Conservation (phyloP, 1,139 yeast genomes). For the Pichia norvegensis region DNA sequence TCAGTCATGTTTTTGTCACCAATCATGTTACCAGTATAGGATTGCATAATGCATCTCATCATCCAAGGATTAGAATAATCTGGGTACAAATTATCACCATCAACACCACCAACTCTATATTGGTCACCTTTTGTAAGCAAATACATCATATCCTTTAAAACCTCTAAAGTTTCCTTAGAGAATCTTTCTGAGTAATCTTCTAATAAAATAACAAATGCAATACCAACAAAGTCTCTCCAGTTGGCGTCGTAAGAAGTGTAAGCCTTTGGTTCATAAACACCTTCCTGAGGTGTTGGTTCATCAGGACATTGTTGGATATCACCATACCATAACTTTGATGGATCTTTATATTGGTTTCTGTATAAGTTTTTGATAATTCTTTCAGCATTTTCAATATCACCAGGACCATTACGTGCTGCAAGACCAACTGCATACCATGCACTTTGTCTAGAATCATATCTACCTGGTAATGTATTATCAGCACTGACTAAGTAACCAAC, state of each 20-base stretch:
- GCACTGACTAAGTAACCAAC: slow-evolving; percentile 4
- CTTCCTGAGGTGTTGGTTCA: slow-evolving; percentile 7
- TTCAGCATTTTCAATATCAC: slow-evolving; percentile 6
- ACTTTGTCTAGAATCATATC: slow-evolving; percentile 5
- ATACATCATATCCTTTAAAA: slow-evolving; percentile 1
- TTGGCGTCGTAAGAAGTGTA: slow-evolving; percentile 4
- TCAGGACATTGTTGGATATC: slow-evolving; percentile 6
- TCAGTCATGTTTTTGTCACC: slow-evolving; percentile 4
- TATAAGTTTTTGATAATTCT: slow-evolving; percentile 2
- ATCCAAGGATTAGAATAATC: slow-evolving; percentile 4
- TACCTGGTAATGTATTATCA: slow-evolving; percentile 5
- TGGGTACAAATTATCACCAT: slow-evolving; percentile 5
- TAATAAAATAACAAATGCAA: slow-evolving; percentile 1
- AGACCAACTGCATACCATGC: slow-evolving; percentile 6
- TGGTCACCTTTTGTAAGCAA: slow-evolving; percentile 4
- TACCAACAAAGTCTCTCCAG: slow-evolving; percentile 7
- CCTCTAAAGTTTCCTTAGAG: background rate
- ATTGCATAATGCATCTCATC: slow-evolving; percentile 5
- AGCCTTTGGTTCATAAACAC: slow-evolving; percentile 2
- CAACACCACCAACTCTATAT: slow-evolving; percentile 5
- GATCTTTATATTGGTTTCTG: slow-evolving; percentile 5
- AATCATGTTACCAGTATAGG: background rate
- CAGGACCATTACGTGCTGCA: slow-evolving; percentile 4
- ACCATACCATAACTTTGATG: slow-evolving; percentile 4
- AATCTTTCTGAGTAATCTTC: slow-evolving; percentile 2